Evolutionary conservation across 495 filamentous ascomycete species (phyloP).

Genomic region (Recurvomyces mirabilis): DNA sequence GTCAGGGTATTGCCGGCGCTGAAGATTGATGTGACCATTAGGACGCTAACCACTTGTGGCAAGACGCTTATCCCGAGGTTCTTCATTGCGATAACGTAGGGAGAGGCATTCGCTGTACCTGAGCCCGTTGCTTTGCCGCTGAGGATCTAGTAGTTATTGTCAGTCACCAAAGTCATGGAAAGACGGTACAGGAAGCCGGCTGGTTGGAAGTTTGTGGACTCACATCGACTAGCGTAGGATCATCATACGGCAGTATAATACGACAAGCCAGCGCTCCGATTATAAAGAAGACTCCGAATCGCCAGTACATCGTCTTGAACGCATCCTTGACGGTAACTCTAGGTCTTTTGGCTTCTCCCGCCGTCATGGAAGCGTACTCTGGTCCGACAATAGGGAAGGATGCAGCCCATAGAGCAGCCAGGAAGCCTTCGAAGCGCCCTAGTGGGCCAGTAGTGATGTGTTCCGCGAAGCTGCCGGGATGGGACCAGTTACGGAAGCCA

Average conservation of each 20-base stretch:
- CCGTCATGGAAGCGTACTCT: slow-evolving; percentile 54
- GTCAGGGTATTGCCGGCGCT: slow-evolving; percentile 78
- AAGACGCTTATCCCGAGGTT: slow-evolving; percentile 54
- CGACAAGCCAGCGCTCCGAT: slow-evolving; percentile 37
- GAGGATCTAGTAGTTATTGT: no score
- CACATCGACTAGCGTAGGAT: slow-evolving; percentile 31
- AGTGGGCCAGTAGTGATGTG: slow-evolving; percentile 1
- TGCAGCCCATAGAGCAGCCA: slow-evolving; percentile 25
- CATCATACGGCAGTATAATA: slow-evolving; percentile 38
- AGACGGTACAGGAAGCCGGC: no score
- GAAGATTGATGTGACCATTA: slow-evolving; percentile 64
- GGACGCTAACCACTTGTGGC: slow-evolving; percentile 69
- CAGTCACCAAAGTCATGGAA: no score
- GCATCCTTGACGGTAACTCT: slow-evolving; percentile 37
- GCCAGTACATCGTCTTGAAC: slow-evolving; percentile 41
- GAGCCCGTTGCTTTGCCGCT: slow-evolving; percentile 23
- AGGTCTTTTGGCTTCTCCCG: slow-evolving; percentile 34
- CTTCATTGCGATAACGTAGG: slow-evolving; percentile 83
- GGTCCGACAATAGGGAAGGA: slow-evolving; percentile 40
- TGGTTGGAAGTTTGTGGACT: no score
- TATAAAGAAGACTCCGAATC: slow-evolving; percentile 43
- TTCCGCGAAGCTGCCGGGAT: slow-evolving; percentile 45
- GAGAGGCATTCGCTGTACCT: slow-evolving; percentile 52
- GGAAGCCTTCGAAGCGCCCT: slow-evolving; percentile 30
- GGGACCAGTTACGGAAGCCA: slow-evolving; percentile 57